Evolutionary conservation across 1,284 basidiomycete species (phyloP).

Genomic region (Pseudozyma tsukubaensis): DNA sequence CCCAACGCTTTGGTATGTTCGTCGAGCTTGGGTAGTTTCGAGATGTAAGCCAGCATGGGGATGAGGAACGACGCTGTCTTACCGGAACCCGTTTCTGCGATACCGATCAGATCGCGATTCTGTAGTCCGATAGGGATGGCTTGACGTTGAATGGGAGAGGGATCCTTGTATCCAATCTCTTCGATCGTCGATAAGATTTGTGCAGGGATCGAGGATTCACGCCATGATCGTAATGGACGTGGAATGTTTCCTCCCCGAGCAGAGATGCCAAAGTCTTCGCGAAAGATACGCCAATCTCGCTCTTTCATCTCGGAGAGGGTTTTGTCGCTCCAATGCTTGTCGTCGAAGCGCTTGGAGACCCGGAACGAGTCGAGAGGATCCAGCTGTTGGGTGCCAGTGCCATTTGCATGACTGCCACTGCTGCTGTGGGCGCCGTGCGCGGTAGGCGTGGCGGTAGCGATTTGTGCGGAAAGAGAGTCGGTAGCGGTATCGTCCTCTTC

Average conservation of each 20-base stretch:
- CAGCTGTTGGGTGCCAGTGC: neutral
- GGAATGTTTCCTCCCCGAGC: slow-evolving; percentile 90
- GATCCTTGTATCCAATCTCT: slow-evolving; percentile 93
- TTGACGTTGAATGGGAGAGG: slow-evolving; percentile 94
- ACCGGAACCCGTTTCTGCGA: slow-evolving; percentile 93
- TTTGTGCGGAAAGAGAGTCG: slow-evolving; percentile 29
- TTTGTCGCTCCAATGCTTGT: slow-evolving; percentile 96
- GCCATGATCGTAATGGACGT: slow-evolving; percentile 89
- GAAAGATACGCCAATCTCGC: slow-evolving; percentile 97
- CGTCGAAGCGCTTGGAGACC: slow-evolving; percentile 73
- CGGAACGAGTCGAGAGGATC: slow-evolving; percentile 1
- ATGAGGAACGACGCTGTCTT: slow-evolving; percentile 99
- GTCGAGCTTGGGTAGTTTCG: slow-evolving; percentile 81
- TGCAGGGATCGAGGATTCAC: slow-evolving; percentile 84
- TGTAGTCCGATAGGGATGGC: slow-evolving; percentile 97
- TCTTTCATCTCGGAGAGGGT: slow-evolving; percentile 92
- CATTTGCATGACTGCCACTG: neutral
- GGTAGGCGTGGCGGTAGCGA: slow-evolving; percentile 12
- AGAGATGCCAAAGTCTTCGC: slow-evolving; percentile 97
- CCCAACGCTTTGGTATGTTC: slow-evolving; percentile 93
- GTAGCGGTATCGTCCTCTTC: slow-evolving; percentile 63
- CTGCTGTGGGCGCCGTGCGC: neutral
- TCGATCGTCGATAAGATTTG: slow-evolving; percentile 85
- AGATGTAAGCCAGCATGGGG: slow-evolving; percentile 95
- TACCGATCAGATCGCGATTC: slow-evolving; percentile 95